Base-by-base conservation (phyloP, 768 basidiomycete species). In the Lactarius tabidus region DNA sequence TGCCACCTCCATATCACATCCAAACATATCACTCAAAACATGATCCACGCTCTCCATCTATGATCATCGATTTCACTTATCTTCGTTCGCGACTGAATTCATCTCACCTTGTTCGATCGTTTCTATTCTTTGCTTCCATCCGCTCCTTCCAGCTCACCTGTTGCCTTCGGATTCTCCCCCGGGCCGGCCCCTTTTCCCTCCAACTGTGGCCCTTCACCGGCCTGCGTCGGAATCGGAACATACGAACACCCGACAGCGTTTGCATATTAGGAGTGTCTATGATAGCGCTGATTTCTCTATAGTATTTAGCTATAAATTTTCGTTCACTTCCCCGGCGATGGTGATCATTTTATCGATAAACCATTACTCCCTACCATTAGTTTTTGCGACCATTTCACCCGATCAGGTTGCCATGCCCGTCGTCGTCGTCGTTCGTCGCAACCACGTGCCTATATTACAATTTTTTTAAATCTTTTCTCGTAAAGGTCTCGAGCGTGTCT, bases 321-420 rank as follows among this genome's bases (percentile, higher is more conserved):
- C 18, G 36, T 65, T 53, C n/a, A 43, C 59, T n/a, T n/a, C 39
- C 18, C 23, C 8, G 35, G 29, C 33, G 51, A 57, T 66, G 48
- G 31, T 43, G 33, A 62, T 62, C 39, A 29, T 17, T n/a, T 8
- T 52, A 65, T 65, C 65, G 65, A 66, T 66, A 48, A 53, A 41
- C 43, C 28, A 23, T 45, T 39, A 28, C 48, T 48, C 12, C 29
- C 53, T 55, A 35, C 29, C 41, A 31, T 48, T 39, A 52, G 41
- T 39, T 60, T 65, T 59, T 60, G 48, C 60, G 39, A 58, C 55
- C 48, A 36, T 58, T 58, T 62, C 45, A 43, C 65, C 62, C 60
- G 65, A 66, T 66, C 65, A 6, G 60, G 65, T 66, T 66, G 65
- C 65, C 6, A 66, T 58, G 65, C 65, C 35, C 48, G 8, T 33